Conservation (phyloP, 306 rosid species). For the Pyrus pyrifolia region DNA sequence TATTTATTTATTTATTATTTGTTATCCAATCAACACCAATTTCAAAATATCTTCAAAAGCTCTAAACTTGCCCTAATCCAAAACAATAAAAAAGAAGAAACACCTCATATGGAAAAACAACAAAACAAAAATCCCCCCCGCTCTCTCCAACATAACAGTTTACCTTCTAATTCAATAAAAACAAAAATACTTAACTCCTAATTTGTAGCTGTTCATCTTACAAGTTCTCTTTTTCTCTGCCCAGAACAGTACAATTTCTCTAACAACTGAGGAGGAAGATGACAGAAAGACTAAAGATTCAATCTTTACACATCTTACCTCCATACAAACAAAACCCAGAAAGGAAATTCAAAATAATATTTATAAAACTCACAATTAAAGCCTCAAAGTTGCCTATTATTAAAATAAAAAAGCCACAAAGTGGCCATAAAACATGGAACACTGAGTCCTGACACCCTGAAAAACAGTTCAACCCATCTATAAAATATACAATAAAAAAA, state of each 20-base stretch:
- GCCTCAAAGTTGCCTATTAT: conserved; percentile 18
- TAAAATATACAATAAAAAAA: background rate
- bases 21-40: conserved; percentile 2
- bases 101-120: background rate
- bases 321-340: conserved; percentile 20
- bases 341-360: conserved; percentile 13
- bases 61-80: background rate
- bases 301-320: conserved; percentile 16
- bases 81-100: conserved; percentile 1
- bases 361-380: conserved; percentile 10
- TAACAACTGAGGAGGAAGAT: conserved; percentile 27
- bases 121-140: background rate
- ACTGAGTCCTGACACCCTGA: conserved; percentile 3
- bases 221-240: background rate
- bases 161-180: background rate
- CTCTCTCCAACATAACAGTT: background rate
- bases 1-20: background rate
- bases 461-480: background rate
- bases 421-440: conserved; percentile 9
- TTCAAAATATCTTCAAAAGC: background rate
- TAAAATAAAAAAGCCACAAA: conserved; percentile 24
- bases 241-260: background rate
- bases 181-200: background rate
- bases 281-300: conserved; percentile 11
- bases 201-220: conserved; percentile 4